Conservation (phyloP, 2,329 filamentous ascomycete species). For the Cytospora chrysosperma region DNA sequence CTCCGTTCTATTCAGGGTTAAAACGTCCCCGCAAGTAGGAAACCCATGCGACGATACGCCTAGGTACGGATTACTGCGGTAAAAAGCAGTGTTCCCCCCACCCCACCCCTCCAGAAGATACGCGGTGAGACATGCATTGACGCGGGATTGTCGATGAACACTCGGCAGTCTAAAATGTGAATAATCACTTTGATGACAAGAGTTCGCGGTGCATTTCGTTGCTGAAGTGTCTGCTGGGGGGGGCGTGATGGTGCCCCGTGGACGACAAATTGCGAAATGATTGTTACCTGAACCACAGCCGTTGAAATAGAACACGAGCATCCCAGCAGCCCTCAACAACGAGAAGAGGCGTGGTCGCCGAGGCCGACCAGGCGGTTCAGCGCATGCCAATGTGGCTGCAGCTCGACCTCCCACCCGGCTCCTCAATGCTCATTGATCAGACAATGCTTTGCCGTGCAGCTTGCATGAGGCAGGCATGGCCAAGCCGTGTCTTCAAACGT, state of each 20-base stretch:
- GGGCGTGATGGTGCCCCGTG: not conserved
- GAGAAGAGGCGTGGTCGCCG: not conserved
- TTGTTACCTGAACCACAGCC: not conserved
- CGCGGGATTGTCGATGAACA: not conserved
- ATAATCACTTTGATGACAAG: not conserved
- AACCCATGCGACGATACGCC: not conserved
- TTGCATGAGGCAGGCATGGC: not conserved
- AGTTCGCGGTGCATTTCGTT: not conserved
- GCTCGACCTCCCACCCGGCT: not conserved
- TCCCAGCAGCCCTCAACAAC: not conserved
- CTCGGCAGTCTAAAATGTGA: not conserved
- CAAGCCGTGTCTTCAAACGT: slow-evolving; percentile 12
- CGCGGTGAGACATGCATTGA: not conserved
- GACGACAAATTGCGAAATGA: not conserved
- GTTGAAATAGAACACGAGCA: not conserved
- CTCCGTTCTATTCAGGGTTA: not conserved
- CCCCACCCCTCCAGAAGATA: not conserved
- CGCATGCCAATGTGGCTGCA: not conserved
- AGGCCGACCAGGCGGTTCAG: not conserved
- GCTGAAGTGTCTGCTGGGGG: not conserved
- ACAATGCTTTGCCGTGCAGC: not conserved
- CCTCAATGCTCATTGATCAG: not conserved
- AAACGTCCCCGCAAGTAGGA: not conserved
- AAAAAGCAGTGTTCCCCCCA: not conserved
- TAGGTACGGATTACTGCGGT: not conserved